Evolutionary conservation across 768 basidiomycete genomes (phyloP).

Genomic region (Ramaria rubella): DNA sequence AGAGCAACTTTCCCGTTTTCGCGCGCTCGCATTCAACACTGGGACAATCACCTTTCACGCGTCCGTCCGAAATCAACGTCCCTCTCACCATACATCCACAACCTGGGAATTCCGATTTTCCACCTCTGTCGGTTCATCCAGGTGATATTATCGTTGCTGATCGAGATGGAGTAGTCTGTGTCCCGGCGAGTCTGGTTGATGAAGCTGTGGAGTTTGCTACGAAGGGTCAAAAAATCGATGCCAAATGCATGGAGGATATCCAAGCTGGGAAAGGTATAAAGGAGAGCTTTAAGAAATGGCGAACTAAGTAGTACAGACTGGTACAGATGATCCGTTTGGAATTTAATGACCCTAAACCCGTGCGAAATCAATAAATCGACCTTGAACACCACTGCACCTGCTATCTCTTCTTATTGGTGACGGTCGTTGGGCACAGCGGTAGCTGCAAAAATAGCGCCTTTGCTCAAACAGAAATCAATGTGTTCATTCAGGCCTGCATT

Average conservation of each 20-base stretch:
- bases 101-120: constrained; percentile 37
- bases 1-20: constrained; percentile 70
- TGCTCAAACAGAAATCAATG: constrained; percentile 83
- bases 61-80: constrained; percentile 69
- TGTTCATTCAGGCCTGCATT: constrained; percentile 82
- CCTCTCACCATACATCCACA: constrained; percentile 43
- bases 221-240: constrained; percentile 60
- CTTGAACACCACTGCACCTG: too few relatives aligned
- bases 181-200: constrained; percentile 48
- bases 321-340: too few relatives aligned
- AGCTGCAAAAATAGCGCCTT: constrained; percentile 67
- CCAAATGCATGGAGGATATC: constrained; percentile 67
- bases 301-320: constrained; percentile 42
- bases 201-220: constrained; percentile 54
- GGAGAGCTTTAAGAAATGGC: constrained; percentile 70
- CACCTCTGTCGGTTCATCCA: constrained; percentile 53
- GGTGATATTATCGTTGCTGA: constrained; percentile 86
- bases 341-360: too few relatives aligned
- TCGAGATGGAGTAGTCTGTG: constrained; percentile 81
- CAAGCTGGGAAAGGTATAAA: constrained; percentile 65
- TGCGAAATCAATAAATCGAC: too few relatives aligned
- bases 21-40: constrained; percentile 77
- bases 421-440: constrained; percentile 30
- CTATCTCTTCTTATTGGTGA: not conserved
- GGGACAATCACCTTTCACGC: constrained; percentile 79